These are phyloP conservation scores for Quercus cerris DNA, from an alignment of 306 rosid genomes.

Conservation along the genomic window DNA sequence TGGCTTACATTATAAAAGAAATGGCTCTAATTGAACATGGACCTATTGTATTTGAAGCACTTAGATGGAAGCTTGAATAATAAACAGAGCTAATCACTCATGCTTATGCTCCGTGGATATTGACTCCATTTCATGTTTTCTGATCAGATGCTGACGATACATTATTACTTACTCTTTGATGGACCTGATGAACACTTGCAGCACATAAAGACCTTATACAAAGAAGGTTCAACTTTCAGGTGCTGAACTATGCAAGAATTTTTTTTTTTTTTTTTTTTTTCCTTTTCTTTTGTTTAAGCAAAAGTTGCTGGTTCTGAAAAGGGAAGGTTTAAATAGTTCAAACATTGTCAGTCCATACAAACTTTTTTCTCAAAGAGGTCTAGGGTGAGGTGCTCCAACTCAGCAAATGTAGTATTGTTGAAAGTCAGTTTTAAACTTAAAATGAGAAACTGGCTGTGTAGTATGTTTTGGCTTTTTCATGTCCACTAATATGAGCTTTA, in stretches of 20 bases:
- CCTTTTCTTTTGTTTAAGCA: not conserved
- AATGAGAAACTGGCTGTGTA: not conserved
- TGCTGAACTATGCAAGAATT: conserved; percentile 5
- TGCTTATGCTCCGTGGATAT: conserved; percentile 7
- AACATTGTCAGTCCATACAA: not conserved
- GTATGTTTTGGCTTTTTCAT: not conserved
- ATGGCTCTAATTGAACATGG: not conserved
- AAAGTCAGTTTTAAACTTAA: not conserved
- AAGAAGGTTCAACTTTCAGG: conserved; percentile 78
- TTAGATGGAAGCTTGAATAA: not conserved
- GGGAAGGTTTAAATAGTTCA: not conserved
- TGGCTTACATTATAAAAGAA: not conserved
- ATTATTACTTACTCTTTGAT: conserved; percentile 81
- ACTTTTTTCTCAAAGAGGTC: not conserved
- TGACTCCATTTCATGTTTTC: not conserved
- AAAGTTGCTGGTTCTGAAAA: not conserved
- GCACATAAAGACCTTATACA: conserved; percentile 60
- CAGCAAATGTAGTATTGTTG: not conserved
- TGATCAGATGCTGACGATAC: conserved; percentile 87
- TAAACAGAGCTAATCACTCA: conserved; percentile 3
- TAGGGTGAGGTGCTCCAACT: not conserved
- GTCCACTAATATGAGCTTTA: not conserved
- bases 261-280: not conserved
- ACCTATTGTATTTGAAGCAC: conserved; percentile 4
- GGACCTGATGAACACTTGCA: conserved; percentile 88